These are phyloP conservation scores for Cutaneotrichosporon dermatis DNA, from an alignment of 1,284 basidiomycete genomes.

Conservation along the genomic window DNA sequence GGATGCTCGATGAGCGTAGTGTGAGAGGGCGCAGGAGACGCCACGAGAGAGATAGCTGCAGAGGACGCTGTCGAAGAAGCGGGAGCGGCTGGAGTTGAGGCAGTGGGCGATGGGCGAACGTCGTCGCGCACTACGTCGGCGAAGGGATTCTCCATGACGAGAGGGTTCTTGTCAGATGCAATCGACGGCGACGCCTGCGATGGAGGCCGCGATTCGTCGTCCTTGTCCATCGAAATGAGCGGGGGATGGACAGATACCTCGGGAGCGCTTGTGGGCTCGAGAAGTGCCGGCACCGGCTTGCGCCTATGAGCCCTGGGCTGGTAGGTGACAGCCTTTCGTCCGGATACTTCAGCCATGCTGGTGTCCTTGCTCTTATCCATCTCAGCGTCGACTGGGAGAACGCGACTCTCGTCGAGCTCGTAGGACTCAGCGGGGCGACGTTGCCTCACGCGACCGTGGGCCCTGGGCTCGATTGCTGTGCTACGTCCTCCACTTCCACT, in stretches of 20 bases:
- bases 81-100: background rate
- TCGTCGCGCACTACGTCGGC: background rate
- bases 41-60: background rate
- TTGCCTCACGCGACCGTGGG: constrained; percentile 1
- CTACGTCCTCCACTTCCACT: constrained; percentile 3
- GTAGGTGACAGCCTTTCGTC: background rate
- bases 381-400: background rate
- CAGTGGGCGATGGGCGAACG: too few species aligned
- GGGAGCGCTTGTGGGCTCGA: background rate
- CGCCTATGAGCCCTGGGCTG: background rate
- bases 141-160: background rate
- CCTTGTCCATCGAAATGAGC: constrained; percentile 2
- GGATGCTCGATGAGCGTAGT: background rate
- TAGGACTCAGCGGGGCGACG: constrained; percentile 13
- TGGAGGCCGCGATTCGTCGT: background rate
- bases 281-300: background rate
- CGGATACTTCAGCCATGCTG: background rate
- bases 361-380: background rate
- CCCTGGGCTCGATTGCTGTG: background rate
- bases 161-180: background rate
- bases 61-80: background rate
- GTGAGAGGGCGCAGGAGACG: background rate
- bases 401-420: constrained; percentile 16
- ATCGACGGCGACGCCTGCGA: too few species aligned
- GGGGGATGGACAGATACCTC: background rate